Percentiles rank a stretch among this genome's conserved stretches.
phyloP scores from a whole-genome alignment of 495 filamentous ascomycete genomes.

The Hypoxylon crocopeplum region DNA sequence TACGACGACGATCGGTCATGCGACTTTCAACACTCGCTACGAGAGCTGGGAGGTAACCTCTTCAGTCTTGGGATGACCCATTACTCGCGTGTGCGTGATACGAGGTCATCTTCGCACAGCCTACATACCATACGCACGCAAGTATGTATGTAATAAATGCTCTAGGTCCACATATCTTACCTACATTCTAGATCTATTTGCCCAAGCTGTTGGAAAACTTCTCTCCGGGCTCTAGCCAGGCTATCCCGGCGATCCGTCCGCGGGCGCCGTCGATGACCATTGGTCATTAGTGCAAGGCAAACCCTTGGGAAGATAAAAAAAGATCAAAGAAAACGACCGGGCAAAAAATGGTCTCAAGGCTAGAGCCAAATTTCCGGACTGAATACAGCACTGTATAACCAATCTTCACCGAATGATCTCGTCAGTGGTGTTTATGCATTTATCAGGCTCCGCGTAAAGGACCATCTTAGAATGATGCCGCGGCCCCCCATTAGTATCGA shows the following conservation, averaged over 20 bases:
- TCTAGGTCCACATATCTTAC: conserved; percentile 22
- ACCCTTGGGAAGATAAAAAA: neutral
- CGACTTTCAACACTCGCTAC: conserved; percentile 15
- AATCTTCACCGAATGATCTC: conserved; percentile 15
- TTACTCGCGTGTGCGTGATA: conserved; percentile 26
- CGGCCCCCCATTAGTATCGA: conserved; percentile 16
- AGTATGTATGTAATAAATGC: conserved; percentile 19
- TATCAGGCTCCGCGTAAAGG: too few relatives aligned
- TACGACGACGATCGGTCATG: conserved; percentile 31
- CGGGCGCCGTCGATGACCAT: conserved; percentile 5
- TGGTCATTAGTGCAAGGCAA: conserved; percentile 2
- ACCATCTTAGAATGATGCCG: neutral
- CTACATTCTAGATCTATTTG: conserved; percentile 22
- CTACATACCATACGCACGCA: neutral
- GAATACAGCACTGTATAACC: neutral
- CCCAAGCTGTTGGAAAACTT: conserved; percentile 36
- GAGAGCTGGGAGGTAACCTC: conserved; percentile 14
- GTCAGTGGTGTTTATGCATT: too few relatives aligned
- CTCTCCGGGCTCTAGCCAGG: conserved; percentile 29
- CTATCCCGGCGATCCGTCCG: conserved; percentile 18
- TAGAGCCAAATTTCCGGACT: conserved; percentile 13
- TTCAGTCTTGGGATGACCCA: conserved; percentile 9
- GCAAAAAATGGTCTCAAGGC: neutral
- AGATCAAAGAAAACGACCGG: neutral
- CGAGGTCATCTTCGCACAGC: conserved; percentile 24